Evolutionary conservation across 1,284 basidiomycete genomes (phyloP).

Genomic region (Microbotryum violaceum): DNA sequence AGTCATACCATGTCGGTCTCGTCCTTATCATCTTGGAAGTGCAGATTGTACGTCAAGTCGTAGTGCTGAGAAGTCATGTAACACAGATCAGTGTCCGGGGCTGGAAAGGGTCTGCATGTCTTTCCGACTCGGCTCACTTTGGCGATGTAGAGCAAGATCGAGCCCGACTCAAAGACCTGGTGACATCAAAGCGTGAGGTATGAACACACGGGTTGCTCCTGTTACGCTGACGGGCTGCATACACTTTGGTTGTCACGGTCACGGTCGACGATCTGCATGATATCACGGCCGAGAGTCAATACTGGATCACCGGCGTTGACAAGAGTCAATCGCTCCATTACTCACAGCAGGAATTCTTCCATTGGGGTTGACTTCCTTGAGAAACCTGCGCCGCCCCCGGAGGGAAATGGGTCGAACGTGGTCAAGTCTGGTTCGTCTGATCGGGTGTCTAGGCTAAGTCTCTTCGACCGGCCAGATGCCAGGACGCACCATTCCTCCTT

Average conservation of each 20-base stretch:
- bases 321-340: background rate
- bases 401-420: background rate
- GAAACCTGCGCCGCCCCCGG: slow-evolving; percentile 13
- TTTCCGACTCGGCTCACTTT: slow-evolving; percentile 41
- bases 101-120: background rate
- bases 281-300: background rate
- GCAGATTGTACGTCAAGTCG: slow-evolving; percentile 50
- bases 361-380: slow-evolving; percentile 53
- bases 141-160: slow-evolving; percentile 58
- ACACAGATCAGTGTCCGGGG: background rate
- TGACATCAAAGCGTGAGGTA: slow-evolving; percentile 37
- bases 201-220: no score
- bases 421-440: background rate
- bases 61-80: slow-evolving; percentile 8
- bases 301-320: background rate
- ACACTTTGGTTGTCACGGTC: slow-evolving; percentile 42
- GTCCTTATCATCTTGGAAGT: slow-evolving; percentile 47
- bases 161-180: slow-evolving; percentile 59
- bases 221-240: no score
- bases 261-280: slow-evolving; percentile 46
- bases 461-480: background rate
- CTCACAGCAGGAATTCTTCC: slow-evolving; percentile 45
- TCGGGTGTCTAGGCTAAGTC: background rate
- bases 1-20: slow-evolving; percentile 35
- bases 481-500: slow-evolving; percentile 54